Evolutionary conservation across 164 flowering plant species (phyloP), one percentile per base, ranked within the genome.

Genomic region (Umbellularia californica): DNA sequence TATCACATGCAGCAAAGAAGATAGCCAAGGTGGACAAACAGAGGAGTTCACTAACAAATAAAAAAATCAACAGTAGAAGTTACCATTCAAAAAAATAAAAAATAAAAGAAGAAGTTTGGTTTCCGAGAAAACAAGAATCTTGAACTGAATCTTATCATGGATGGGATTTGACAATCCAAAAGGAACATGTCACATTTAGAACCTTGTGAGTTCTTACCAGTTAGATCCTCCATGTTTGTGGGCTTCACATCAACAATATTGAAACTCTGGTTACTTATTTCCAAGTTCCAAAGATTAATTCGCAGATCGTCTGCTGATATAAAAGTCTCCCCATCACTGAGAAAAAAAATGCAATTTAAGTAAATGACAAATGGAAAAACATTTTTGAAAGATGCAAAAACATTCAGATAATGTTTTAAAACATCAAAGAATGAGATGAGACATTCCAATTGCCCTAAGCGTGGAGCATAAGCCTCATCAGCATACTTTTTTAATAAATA

Each of bases 171-270:
- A 66, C 69, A 27, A 66, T 66, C 27, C 27, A 66, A 66, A 66
- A 25, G 69, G 33, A 30, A 66, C 13, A 14, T 66, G 33, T 66
- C 69, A 66, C 35, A 4, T 1, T 25, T 24, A 28, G 69, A 66
- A 66, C 66, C 14, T 17, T 28, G 41, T 65, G 50, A 30, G 65
- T 24, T 47, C 62, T 1, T 83, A 95, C 99, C 99, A 78, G 99
- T 95, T 70, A 95, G 86, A 83, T 95, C 99, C 82, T 95, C 99
- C 99, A 95, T 95, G 79, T 95, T 95, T 74, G 97, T 83, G 75
- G 98, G 99, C 87, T 96, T 96, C 71, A 95, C 97, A 80, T 95
- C 99, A 77, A 95, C 97, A 83, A 95, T 93, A 75, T 95, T 95
- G 83, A 95, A 95, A 86, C 98, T 95, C 71, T 93, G 99, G 78